Evolutionary conservation across 2,329 filamentous ascomycete species (phyloP), one percentile per base, ranked within the genome.

Genomic region (Rachicladosporium sp.): DNA sequence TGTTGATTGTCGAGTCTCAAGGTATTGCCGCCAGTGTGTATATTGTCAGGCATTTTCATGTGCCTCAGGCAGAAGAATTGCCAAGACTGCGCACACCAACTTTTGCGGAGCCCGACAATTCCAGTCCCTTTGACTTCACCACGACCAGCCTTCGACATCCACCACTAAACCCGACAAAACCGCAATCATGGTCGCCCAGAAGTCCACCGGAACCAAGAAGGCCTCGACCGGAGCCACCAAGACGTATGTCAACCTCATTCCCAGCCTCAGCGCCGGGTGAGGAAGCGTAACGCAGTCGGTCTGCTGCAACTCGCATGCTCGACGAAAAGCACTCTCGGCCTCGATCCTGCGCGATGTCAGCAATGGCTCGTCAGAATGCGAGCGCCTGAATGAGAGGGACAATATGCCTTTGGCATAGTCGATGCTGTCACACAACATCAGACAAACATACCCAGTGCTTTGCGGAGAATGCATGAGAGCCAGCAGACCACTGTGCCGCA

Each of bases 401-500:
- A 37, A 8, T 29, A 21, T 30, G 31, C 34, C 35, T 37, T 15
- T 35, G 40, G 40, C 32, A 31, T 32, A 35, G 34, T 35, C 40
- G 35, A 33, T 36, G 34, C 29, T 33, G 40, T 36, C 35, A 33
- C 23, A 29, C 38, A 27, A 36, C 27, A 35, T 29, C 35, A 23
- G 36, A 30, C 32, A 42, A 36, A 35, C 27, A 27, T 27, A 27
- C 36, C 23, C 43, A 48, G 50, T 50, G 50, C 48, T 49, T 48
- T 51, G 50, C 52, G 56, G 54, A 58, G 56, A 58, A 58, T 58
- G 56, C 56, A 57, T 57, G 49, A 58, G 54, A 50, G 55, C 80
- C 82, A 75, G 76, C 78, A 72, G 80, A 88, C 80, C 77, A 84
- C 83, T 80, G 70, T 74, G 82, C 82, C 80, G 82, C 86, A 93